These are phyloP conservation scores for Larix kaempferi DNA, from an alignment of 75 land plant genomes.

Conservation along the genomic window DNA sequence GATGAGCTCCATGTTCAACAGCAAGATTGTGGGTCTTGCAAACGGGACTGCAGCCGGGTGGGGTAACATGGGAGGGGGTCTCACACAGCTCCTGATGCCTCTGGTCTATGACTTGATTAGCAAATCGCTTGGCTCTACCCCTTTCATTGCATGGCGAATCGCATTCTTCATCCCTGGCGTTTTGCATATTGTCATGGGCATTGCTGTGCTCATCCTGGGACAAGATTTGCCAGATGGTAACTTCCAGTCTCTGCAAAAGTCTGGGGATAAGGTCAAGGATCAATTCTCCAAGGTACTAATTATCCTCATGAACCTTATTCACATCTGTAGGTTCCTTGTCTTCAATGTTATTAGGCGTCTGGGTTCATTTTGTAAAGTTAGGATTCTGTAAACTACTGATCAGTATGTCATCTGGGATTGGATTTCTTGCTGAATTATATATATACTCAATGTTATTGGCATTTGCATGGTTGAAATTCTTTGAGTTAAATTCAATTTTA, in stretches of 20 bases:
- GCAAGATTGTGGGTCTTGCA: constrained; percentile 56
- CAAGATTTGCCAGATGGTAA: constrained; percentile 72
- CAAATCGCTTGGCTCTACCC: constrained; percentile 11
- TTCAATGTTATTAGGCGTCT: not conserved
- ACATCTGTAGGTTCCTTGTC: not conserved
- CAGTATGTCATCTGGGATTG: too few species aligned
- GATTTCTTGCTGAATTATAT: too few species aligned
- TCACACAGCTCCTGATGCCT: constrained; percentile 72
- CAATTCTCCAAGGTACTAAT: constrained; percentile 28
- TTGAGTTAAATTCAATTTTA: too few species aligned
- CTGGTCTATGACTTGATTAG: constrained; percentile 35
- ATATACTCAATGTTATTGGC: too few species aligned
- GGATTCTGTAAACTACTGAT: too few species aligned
- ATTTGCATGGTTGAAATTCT: too few species aligned
- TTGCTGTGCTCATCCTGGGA: constrained; percentile 40
- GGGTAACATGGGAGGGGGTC: constrained; percentile 87
- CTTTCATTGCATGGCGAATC: constrained; percentile 68
- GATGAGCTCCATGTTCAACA: constrained; percentile 86
- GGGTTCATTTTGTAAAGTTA: not conserved
- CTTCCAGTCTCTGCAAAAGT: constrained; percentile 23
- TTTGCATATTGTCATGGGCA: constrained; percentile 43
- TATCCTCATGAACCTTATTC: not conserved
- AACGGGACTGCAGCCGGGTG: constrained; percentile 74
- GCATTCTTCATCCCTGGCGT: constrained; percentile 71
- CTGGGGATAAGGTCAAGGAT: constrained; percentile 48